Conservation (phyloP, 2,329 filamentous ascomycete species). For the Annulohypoxylon truncatum region DNA sequence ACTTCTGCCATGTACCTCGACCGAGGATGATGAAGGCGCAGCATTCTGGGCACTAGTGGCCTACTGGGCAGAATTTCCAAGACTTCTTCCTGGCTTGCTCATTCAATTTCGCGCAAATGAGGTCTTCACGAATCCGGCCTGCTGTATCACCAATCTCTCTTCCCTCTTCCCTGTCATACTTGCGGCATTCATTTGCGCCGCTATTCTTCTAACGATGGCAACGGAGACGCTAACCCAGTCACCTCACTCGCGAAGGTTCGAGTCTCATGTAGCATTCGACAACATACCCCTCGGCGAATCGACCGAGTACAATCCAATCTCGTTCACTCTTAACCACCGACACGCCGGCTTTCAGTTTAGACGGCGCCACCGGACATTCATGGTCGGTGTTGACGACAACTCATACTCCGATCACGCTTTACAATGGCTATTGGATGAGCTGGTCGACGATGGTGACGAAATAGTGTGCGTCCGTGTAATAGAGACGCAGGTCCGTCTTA, state of each 20-base stretch:
- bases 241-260: slow-evolving; percentile 61
- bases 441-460: slow-evolving; percentile 93
- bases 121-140: slow-evolving; percentile 19
- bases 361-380: slow-evolving; percentile 85
- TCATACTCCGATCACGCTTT: slow-evolving; percentile 92
- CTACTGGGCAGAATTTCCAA: slow-evolving; percentile 22
- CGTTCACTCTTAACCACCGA: slow-evolving; percentile 84
- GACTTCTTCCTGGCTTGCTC: slow-evolving; percentile 9
- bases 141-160: slow-evolving; percentile 25
- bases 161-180: slow-evolving; percentile 13
- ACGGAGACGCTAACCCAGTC: slow-evolving; percentile 51
- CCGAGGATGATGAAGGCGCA: slow-evolving; percentile 30
- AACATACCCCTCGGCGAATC: slow-evolving; percentile 68
- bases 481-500: slow-evolving; percentile 79
- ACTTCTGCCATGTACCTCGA: slow-evolving; percentile 24
- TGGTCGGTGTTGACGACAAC: slow-evolving; percentile 91
- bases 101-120: slow-evolving; percentile 36
- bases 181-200: slow-evolving; percentile 5
- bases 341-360: slow-evolving; percentile 87
- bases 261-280: slow-evolving; percentile 70
- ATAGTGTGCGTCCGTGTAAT: slow-evolving; percentile 90
- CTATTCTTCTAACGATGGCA: slow-evolving; percentile 45
- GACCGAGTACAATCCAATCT: slow-evolving; percentile 70
- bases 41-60: slow-evolving; percentile 36
- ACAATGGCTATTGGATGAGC: slow-evolving; percentile 90